phyloP scores from a whole-genome alignment of 352 stramenopile species.

The Globisporangium iwayamae region DNA sequence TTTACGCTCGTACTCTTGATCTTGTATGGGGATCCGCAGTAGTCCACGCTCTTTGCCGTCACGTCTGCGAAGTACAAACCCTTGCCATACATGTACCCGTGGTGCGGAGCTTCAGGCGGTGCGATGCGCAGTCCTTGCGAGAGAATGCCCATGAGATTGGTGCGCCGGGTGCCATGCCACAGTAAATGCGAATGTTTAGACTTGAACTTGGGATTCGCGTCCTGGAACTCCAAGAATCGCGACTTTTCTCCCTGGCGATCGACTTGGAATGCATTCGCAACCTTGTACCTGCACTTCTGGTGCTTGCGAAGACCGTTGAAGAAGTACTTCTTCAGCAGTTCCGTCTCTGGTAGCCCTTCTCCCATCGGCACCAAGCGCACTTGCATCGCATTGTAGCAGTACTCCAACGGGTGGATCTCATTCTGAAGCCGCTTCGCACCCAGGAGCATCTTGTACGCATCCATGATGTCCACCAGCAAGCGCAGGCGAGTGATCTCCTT shows the following conservation, averaged over 20 bases:
- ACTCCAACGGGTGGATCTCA: conserved; percentile 60
- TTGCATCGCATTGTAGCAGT: conserved; percentile 75
- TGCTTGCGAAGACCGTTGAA: conserved; percentile 37
- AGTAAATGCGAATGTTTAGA: conserved; percentile 52
- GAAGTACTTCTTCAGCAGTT: conserved; percentile 61
- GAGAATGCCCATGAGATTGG: conserved; percentile 85
- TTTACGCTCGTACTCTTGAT: conserved; percentile 29
- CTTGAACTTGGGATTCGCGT: conserved; percentile 32
- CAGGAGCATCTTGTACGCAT: conserved; percentile 77
- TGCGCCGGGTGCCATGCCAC: conserved; percentile 84
- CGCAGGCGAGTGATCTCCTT: conserved; percentile 60
- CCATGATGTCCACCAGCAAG: conserved; percentile 62
- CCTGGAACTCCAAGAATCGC: conserved; percentile 44
- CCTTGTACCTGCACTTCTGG: conserved; percentile 33
- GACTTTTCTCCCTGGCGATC: conserved; percentile 53
- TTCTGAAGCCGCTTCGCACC: conserved; percentile 44
- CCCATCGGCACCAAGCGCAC: conserved; percentile 41
- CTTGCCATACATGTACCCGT: conserved; percentile 83
- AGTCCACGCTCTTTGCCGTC: conserved; percentile 70
- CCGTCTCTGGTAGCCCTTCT: conserved; percentile 29
- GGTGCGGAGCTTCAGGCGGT: conserved; percentile 75
- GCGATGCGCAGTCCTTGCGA: conserved; percentile 83
- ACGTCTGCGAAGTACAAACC: conserved; percentile 86
- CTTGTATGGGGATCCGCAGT: conserved; percentile 57
- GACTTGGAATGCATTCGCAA: conserved; percentile 66